These are phyloP conservation scores for Tylopilus cervinicoccineus DNA, from an alignment of 768 basidiomycete species.

Conservation along the genomic window DNA sequence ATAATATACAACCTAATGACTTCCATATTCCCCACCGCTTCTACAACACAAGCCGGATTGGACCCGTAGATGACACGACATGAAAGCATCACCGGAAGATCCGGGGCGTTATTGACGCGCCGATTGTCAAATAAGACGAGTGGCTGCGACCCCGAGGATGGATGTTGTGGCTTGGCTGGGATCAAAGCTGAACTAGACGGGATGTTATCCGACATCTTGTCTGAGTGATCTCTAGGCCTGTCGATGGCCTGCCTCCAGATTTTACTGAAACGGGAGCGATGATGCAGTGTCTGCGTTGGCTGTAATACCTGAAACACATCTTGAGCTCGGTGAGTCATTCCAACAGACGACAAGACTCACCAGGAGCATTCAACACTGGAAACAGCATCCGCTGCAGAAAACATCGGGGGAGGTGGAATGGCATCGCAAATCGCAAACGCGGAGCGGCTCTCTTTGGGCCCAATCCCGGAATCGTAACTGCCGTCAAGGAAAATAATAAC, in stretches of 20 bases:
- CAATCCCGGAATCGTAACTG: background rate
- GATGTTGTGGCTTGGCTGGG: background rate
- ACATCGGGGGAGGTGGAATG: conserved; percentile 9
- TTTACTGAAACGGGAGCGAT: conserved; percentile 66
- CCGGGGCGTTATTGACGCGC: too few species aligned
- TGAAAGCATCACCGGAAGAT: background rate
- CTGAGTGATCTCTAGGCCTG: conserved; percentile 25
- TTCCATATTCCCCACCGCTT: background rate
- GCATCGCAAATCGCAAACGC: background rate
- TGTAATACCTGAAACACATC: conserved; percentile 53
- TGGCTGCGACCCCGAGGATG: background rate
- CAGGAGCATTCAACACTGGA: conserved; percentile 36
- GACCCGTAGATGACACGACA: background rate
- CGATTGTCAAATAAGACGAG: background rate
- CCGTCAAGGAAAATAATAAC: conserved; percentile 3
- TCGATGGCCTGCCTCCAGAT: conserved; percentile 60
- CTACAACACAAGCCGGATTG: background rate
- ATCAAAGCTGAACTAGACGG: background rate
- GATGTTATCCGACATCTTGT: background rate
- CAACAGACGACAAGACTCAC: conserved; percentile 13
- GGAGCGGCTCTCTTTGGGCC: background rate
- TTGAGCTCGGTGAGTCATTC: background rate
- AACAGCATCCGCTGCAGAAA: conserved; percentile 6
- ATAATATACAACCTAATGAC: background rate
- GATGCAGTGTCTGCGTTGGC: conserved; percentile 80